phyloP scores from a whole-genome alignment of 257 asterid genomes.

The Mentha longifolia region DNA sequence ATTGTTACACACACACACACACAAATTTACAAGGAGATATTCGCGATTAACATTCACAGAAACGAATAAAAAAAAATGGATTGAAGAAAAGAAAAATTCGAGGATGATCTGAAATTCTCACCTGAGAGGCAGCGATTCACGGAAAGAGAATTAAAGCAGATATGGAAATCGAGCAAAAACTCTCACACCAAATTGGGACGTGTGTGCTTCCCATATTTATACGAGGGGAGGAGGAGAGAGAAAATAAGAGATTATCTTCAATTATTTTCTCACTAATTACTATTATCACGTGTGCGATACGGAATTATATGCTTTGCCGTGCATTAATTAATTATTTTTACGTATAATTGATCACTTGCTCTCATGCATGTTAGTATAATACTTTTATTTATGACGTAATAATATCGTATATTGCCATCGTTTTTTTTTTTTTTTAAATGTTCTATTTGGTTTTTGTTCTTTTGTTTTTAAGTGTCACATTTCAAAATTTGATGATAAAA shows the following conservation, averaged over 20 bases:
- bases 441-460: too few relatives aligned
- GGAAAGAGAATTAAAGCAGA: slow-evolving; percentile 12
- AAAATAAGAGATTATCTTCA: not conserved
- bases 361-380: too few relatives aligned
- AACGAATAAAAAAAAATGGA: not conserved
- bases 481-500: too few relatives aligned
- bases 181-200: slow-evolving; percentile 26
- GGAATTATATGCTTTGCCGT: too few relatives aligned
- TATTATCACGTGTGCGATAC: too few relatives aligned
- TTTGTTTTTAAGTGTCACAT: too few relatives aligned
- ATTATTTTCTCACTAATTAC: not conserved
- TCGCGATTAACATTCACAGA: slow-evolving; percentile 4
- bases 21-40: too few relatives aligned
- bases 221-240: slow-evolving; percentile 18
- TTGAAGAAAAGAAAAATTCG: slow-evolving; percentile 11
- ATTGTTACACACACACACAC: not conserved
- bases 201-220: slow-evolving; percentile 31
- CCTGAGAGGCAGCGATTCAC: slow-evolving; percentile 37
- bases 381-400: not conserved
- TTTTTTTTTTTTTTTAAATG: too few relatives aligned
- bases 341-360: too few relatives aligned
- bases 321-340: too few relatives aligned
- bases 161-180: slow-evolving; percentile 21
- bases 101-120: slow-evolving; percentile 33
- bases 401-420: not conserved